phyloP scores from a whole-genome alignment of 768 basidiomycete species.

The Cyathus striatus region DNA sequence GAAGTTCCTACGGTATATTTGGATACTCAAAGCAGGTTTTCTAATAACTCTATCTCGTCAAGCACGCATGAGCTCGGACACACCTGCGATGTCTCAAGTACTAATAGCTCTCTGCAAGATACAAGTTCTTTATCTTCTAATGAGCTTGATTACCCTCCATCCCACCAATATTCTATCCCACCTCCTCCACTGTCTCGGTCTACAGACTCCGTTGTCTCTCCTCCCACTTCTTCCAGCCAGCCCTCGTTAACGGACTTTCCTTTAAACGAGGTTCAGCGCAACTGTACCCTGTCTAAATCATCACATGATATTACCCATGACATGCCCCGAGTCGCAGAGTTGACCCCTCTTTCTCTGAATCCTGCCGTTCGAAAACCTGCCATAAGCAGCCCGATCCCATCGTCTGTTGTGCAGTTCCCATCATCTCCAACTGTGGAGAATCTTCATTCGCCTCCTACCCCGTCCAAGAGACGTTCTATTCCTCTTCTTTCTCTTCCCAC shows the following conservation, averaged over 20 bases:
- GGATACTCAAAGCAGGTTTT: conserved; percentile 24
- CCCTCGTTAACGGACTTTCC: conserved; percentile 33
- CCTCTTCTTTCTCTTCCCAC: conserved; percentile 33
- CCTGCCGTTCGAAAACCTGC: conserved; percentile 17
- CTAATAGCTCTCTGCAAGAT: conserved; percentile 9
- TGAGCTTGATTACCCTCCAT: conserved; percentile 13
- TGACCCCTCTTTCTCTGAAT: conserved; percentile 13
- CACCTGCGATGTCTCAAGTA: conserved; percentile 1
- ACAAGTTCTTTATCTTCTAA: conserved; percentile 23
- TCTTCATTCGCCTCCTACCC: conserved; percentile 5
- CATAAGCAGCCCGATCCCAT: conserved; percentile 24
- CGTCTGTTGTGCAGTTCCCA: conserved; percentile 43
- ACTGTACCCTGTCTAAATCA: conserved; percentile 15
- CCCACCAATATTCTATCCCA: conserved; percentile 11
- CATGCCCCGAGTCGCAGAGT: conserved; percentile 23
- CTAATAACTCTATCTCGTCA: conserved; percentile 22
- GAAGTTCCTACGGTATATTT: conserved; percentile 34
- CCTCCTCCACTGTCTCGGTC: conserved; percentile 54
- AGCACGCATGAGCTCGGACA: conserved; percentile 5
- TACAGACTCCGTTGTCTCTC: conserved; percentile 55
- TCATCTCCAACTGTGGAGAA: conserved; percentile 18
- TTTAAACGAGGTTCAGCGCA: conserved; percentile 14
- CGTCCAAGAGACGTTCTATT: conserved; percentile 31
- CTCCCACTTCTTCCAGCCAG: conserved; percentile 47
- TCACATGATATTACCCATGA: conserved; percentile 14